phyloP scores from a whole-genome alignment of 1,284 basidiomycete species.

The Boletus subluridellus region DNA sequence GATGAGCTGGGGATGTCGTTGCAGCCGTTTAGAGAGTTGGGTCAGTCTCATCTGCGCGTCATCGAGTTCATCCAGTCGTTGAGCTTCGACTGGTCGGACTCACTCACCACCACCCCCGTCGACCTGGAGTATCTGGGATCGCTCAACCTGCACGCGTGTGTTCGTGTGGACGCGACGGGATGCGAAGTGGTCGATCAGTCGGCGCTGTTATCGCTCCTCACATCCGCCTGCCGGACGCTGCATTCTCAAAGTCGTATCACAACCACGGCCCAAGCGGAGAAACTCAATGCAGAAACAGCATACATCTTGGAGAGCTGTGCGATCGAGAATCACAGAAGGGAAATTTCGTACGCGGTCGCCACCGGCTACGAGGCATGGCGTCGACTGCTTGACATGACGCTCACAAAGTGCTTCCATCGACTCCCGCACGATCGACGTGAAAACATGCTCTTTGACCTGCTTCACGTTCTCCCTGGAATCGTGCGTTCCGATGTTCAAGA shows the following conservation, averaged over 20 bases:
- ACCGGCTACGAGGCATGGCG: slow-evolving; percentile 81
- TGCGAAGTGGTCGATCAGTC: slow-evolving; percentile 80
- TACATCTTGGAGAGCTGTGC: slow-evolving; percentile 82
- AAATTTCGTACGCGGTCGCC: slow-evolving; percentile 69
- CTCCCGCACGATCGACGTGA: too few species aligned
- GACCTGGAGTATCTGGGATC: slow-evolving; percentile 67
- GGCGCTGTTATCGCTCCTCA: slow-evolving; percentile 66
- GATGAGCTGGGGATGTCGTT: slow-evolving; percentile 37
- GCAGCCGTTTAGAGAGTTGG: slow-evolving; percentile 64
- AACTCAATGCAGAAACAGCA: slow-evolving; percentile 64
- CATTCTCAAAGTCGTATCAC: slow-evolving; percentile 68
- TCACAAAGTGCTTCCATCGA: too few species aligned
- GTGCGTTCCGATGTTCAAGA: too few species aligned
- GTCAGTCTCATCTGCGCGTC: slow-evolving; percentile 79
- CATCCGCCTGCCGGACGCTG: slow-evolving; percentile 56
- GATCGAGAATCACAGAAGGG: slow-evolving; percentile 82
- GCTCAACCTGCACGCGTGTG: slow-evolving; percentile 73
- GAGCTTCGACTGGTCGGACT: slow-evolving; percentile 86
- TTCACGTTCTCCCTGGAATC: too few species aligned
- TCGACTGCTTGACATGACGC: slow-evolving; percentile 47
- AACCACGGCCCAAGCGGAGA: slow-evolving; percentile 60
- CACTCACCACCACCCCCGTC: slow-evolving; percentile 53
- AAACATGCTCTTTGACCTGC: too few species aligned
- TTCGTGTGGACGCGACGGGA: slow-evolving; percentile 67
- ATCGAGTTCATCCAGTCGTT: slow-evolving; percentile 85